phyloP scores from a whole-genome alignment of 192 early-diverging fungal species.

The Pilaira anomala region DNA sequence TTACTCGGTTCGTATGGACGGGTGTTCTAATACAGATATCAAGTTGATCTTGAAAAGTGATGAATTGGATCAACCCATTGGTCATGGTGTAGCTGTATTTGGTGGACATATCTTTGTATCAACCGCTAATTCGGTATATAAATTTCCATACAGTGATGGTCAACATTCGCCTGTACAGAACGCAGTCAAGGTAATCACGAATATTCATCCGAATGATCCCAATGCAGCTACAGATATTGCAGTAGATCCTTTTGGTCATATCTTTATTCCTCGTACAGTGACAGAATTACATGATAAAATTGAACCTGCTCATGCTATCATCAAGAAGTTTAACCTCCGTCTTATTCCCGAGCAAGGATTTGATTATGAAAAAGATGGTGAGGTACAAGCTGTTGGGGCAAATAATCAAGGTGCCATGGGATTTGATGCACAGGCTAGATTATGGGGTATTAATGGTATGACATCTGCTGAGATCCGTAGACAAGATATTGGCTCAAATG shows the following conservation, averaged over 20 bases:
- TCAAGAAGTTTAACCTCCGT: constrained; percentile 28
- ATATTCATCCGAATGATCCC: constrained; percentile 13
- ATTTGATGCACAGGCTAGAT: constrained; percentile 30
- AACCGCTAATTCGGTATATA: constrained; percentile 22
- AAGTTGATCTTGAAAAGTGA: constrained; percentile 9
- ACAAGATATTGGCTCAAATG: constrained; percentile 8
- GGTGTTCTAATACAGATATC: constrained; percentile 25
- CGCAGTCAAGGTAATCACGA: constrained; percentile 16
- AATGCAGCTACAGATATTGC: constrained; percentile 16
- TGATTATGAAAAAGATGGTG: constrained; percentile 30
- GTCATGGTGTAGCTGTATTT: constrained; percentile 20
- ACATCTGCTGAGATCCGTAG: constrained; percentile 5
- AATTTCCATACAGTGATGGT: constrained; percentile 29
- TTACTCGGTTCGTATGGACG: constrained; percentile 32
- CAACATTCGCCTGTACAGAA: constrained; percentile 23
- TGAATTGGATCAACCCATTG: not conserved
- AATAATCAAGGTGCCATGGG: constrained; percentile 27
- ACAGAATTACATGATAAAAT: not conserved
- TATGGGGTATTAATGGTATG: constrained; percentile 27
- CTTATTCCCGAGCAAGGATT: constrained; percentile 19
- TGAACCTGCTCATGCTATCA: constrained; percentile 9
- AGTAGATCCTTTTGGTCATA: constrained; percentile 29
- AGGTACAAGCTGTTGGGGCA: constrained; percentile 20
- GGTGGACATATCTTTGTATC: constrained; percentile 23
- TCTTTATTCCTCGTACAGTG: constrained; percentile 21